Percentiles rank a stretch among this genome's conserved stretches.
These are phyloP conservation scores for Candida alai DNA, from an alignment of 805 yeast genomes.

Conservation along the genomic window DNA sequence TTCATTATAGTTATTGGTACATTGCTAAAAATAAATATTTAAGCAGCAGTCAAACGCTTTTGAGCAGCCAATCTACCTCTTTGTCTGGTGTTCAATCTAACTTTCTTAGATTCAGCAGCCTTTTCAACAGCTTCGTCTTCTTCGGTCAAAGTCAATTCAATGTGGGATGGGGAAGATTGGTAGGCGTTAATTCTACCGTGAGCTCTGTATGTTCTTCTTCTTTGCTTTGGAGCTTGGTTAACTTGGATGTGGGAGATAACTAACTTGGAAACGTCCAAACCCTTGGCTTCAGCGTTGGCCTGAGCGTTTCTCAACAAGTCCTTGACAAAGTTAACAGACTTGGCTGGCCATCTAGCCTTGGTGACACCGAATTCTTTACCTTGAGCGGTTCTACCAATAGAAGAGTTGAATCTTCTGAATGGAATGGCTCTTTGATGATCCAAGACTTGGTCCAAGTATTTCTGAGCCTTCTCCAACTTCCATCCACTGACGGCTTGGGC, in stretches of 20 bases:
- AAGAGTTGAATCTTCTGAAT: slow-evolving; percentile 95
- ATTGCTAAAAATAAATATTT: slow-evolving; percentile 9
- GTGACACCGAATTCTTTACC: slow-evolving; percentile 99
- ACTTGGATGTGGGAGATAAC: slow-evolving; percentile 98
- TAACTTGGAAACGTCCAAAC: slow-evolving; percentile 92
- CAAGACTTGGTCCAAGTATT: slow-evolving; percentile 91
- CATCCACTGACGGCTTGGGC: slow-evolving; percentile 98
- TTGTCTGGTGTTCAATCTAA: slow-evolving; percentile 86
- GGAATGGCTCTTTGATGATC: slow-evolving; percentile 99
- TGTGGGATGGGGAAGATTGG: slow-evolving; percentile 99
- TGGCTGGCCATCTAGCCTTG: slow-evolving; percentile 99
- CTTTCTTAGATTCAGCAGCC: slow-evolving; percentile 67
- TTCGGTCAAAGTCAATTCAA: slow-evolving; percentile 95
- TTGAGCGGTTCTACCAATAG: slow-evolving; percentile 99
- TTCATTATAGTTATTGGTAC: slow-evolving; percentile 5
- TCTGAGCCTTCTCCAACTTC: slow-evolving; percentile 94
- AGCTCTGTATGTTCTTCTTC: slow-evolving; percentile 99
- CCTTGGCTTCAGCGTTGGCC: slow-evolving; percentile 98
- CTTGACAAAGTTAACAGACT: slow-evolving; percentile 93
- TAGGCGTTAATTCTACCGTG: slow-evolving; percentile 99
- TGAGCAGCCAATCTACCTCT: slow-evolving; percentile 86
- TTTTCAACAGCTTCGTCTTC: slow-evolving; percentile 90
- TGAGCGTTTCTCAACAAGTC: slow-evolving; percentile 96
- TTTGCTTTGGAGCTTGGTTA: slow-evolving; percentile 99
- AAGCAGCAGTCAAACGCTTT: slow-evolving; percentile 74